phyloP scores from a whole-genome alignment of 768 basidiomycete genomes.

The Amanita muscaria region DNA sequence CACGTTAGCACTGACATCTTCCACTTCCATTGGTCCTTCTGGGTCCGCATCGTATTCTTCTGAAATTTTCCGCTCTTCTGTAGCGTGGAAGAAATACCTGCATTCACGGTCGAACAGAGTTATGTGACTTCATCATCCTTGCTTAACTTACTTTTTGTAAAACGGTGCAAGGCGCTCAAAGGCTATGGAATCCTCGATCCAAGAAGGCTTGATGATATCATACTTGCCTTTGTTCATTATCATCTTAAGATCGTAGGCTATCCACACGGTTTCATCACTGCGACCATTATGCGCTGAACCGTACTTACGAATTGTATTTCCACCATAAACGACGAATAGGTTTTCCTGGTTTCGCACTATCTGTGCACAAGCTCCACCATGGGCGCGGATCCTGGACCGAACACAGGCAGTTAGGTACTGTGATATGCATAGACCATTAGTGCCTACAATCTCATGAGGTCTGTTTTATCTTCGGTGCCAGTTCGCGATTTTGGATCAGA shows the following conservation, averaged over 20 bases:
- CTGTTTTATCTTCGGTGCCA: slow-evolving; percentile 59
- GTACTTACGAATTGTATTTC: slow-evolving; percentile 55
- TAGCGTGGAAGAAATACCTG: slow-evolving; percentile 79
- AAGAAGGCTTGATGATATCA: slow-evolving; percentile 72
- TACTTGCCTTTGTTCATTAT: slow-evolving; percentile 61
- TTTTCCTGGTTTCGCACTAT: slow-evolving; percentile 46
- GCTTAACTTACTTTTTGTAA: slow-evolving; percentile 46
- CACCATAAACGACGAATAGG: slow-evolving; percentile 58
- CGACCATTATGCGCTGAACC: background rate
- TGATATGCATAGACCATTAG: background rate
- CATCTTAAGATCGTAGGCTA: slow-evolving; percentile 65
- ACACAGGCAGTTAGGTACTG: background rate
- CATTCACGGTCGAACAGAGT: background rate
- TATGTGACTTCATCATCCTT: background rate
- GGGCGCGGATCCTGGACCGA: slow-evolving; percentile 50
- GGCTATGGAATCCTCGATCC: slow-evolving; percentile 75
- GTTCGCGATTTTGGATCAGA: slow-evolving; percentile 66
- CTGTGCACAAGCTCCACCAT: slow-evolving; percentile 62
- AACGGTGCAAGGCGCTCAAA: slow-evolving; percentile 49
- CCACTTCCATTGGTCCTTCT: slow-evolving; percentile 27
- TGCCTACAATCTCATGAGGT: slow-evolving; percentile 57
- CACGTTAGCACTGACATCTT: slow-evolving; percentile 14
- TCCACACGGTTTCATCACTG: background rate
- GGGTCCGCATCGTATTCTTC: slow-evolving; percentile 44
- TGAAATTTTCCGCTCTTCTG: slow-evolving; percentile 34